Evolutionary conservation across 768 basidiomycete species (phyloP).

Genomic region (Pisolithus marmoratus): DNA sequence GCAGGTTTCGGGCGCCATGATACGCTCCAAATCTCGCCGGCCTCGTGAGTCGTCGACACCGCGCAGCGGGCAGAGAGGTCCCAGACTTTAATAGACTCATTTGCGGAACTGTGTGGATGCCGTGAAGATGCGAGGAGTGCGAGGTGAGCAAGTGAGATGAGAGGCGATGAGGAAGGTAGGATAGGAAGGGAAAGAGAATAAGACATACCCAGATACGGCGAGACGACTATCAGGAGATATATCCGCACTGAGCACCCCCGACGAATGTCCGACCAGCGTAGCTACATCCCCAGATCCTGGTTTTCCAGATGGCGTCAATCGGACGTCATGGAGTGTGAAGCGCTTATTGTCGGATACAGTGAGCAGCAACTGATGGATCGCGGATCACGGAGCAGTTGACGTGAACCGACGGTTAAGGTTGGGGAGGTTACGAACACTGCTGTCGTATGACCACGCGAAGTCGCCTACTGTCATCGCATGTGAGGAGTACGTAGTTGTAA

Average conservation of each 20-base stretch:
- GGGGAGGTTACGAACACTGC: slow-evolving; percentile 50
- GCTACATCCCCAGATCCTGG: slow-evolving; percentile 75
- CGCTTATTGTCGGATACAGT: slow-evolving; percentile 93
- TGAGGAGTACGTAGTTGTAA: slow-evolving; percentile 71
- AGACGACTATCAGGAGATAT: slow-evolving; percentile 78
- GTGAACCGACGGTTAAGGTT: too few relatives aligned
- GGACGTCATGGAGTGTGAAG: slow-evolving; percentile 85
- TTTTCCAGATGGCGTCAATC: slow-evolving; percentile 53
- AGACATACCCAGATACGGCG: slow-evolving; percentile 70
- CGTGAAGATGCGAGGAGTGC: not conserved
- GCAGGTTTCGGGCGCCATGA: slow-evolving; percentile 70
- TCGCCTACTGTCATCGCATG: slow-evolving; percentile 90
- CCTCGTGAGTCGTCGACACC: slow-evolving; percentile 74
- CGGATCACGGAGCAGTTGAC: not conserved
- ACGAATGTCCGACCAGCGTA: slow-evolving; percentile 80
- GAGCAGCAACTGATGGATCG: slow-evolving; percentile 57
- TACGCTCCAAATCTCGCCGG: slow-evolving; percentile 79
- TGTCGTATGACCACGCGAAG: slow-evolving; percentile 85
- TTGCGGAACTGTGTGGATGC: slow-evolving; percentile 55
- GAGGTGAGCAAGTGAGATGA: too few relatives aligned
- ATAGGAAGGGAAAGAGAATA: not conserved
- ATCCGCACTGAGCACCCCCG: slow-evolving; percentile 84
- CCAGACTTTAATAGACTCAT: slow-evolving; percentile 85
- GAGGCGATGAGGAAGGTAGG: not conserved
- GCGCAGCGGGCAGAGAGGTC: slow-evolving; percentile 69